These are phyloP conservation scores for Cladosporium sp. DNA, from an alignment of 2,329 filamentous ascomycete species.

Conservation along the genomic window DNA sequence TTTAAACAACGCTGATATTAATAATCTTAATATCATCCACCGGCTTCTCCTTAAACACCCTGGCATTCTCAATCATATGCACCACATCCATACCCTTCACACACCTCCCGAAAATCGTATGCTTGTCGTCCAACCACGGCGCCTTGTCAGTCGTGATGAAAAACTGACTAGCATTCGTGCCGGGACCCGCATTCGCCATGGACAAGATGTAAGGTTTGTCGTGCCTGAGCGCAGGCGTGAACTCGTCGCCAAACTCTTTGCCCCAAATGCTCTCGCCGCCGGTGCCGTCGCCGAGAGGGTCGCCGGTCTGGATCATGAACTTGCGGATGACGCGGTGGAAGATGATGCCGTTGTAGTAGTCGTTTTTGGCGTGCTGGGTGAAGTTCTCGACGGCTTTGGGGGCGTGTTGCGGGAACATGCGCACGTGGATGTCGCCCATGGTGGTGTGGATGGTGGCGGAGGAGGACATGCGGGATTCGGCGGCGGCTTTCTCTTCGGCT, in stretches of 20 bases:
- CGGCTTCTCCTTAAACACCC: slow-evolving; percentile 87
- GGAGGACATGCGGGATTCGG: slow-evolving; percentile 70
- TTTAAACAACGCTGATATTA: slow-evolving; percentile 60
- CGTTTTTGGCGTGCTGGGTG: slow-evolving; percentile 81
- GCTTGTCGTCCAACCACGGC: slow-evolving; percentile 93
- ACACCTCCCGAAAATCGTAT: slow-evolving; percentile 92
- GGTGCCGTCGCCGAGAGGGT: slow-evolving; percentile 84
- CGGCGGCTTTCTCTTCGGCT: slow-evolving; percentile 55
- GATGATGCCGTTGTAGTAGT: slow-evolving; percentile 96
- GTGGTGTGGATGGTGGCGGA: slow-evolving; percentile 88
- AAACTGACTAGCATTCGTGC: slow-evolving; percentile 95
- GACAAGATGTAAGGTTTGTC: slow-evolving; percentile 95
- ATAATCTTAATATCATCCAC: slow-evolving; percentile 97
- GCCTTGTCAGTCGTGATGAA: slow-evolving; percentile 98
- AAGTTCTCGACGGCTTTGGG: slow-evolving; percentile 98
- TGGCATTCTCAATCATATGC: slow-evolving; percentile 89
- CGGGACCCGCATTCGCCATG: slow-evolving; percentile 96
- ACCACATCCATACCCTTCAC: slow-evolving; percentile 91
- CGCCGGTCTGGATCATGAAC: slow-evolving; percentile 95
- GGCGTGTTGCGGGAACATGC: slow-evolving; percentile 87
- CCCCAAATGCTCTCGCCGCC: slow-evolving; percentile 93
- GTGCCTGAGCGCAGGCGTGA: slow-evolving; percentile 77
- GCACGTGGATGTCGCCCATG: slow-evolving; percentile 89
- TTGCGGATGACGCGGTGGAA: slow-evolving; percentile 97
- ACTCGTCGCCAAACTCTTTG: slow-evolving; percentile 90